A percentile compares a stretch with the other conserved stretches of the same genome.
Conservation (phyloP, 345 rosid species). For the Eutrema heterophyllum region DNA sequence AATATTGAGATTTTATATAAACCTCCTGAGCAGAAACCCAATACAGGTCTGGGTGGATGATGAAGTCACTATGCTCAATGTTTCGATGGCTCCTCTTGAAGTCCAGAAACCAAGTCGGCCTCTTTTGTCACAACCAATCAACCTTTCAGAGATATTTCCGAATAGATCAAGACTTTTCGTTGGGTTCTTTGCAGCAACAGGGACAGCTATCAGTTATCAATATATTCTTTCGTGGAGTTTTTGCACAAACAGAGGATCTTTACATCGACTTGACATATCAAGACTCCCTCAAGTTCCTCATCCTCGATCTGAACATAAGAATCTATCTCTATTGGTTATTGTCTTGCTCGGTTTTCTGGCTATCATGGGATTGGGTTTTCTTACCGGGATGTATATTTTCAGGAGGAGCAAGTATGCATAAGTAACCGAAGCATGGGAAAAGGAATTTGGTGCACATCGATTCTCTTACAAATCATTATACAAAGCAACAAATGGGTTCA, state of each 20-base stretch:
- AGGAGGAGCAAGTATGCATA: conserved; percentile 45
- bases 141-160: conserved; percentile 38
- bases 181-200: conserved; percentile 62
- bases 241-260: conserved; percentile 34
- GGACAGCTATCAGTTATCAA: conserved; percentile 33
- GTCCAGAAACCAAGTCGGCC: conserved; percentile 38
- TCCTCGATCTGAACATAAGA: conserved; percentile 1
- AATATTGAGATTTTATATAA: neutral
- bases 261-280: conserved; percentile 36
- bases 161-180: conserved; percentile 30
- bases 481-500: conserved; percentile 56
- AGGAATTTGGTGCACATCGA: conserved; percentile 45
- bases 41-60: conserved; percentile 66
- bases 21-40: conserved; percentile 36
- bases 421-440: conserved; percentile 55
- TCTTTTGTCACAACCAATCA: conserved; percentile 40
- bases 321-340: neutral
- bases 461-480: conserved; percentile 50
- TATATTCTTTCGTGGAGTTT: conserved; percentile 65
- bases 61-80: conserved; percentile 34
- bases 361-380: conserved; percentile 3
- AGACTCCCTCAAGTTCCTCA: conserved; percentile 53
- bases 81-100: conserved; percentile 39
- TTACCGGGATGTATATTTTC: neutral
- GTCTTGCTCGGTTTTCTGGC: conserved; percentile 18